Evolutionary conservation across 2,329 filamentous ascomycete species (phyloP), one percentile per base, ranked within the genome.

Genomic region (Verticillium isaacii): DNA sequence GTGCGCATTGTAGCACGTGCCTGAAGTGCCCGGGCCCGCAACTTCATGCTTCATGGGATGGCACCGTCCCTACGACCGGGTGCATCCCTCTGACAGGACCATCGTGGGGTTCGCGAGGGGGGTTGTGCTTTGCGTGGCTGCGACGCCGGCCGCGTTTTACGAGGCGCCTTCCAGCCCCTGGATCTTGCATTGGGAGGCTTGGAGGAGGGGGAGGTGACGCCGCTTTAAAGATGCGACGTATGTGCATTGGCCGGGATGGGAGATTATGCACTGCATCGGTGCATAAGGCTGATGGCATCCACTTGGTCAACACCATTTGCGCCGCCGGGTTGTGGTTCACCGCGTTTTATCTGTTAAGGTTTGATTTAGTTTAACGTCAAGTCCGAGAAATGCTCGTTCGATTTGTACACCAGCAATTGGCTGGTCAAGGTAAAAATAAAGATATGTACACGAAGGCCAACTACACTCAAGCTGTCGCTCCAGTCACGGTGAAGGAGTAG

Each of bases 401-500:
- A 12, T 52, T 52, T 52, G 45, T 52, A 52, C 45, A 52, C 1
- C 5, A 23, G 11, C 45, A 11, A 23, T 50, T 4, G 9, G 19
- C 41, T 52, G n/a, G 32, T 52, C 12, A 50, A 32, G 11, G 23
- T 19, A 41, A 23, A 58, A 23, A n/a, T 23, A 45, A 41, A 58
- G 25, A 8, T 23, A 36, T 19, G 15, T 34, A 36, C 37, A 32
- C 23, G 23, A 58, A 29, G 32, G 11, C 8, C 17, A 8, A n/a
- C 34, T 45, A 14, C 23, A 12, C 57, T 34, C n/a, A 58, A 3
- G 57, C 69, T 12, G 69, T 71, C 3, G 72, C 73, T 11, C 74
- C 74, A 2, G 71, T 69, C 5, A 77, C 50, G 14, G 65, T 72
- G 19, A 77, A 66, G 6, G 71, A 73, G 60, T 78, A 80, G 56